phyloP scores from a whole-genome alignment of 768 basidiomycete species.

The Lentinula sp. region DNA sequence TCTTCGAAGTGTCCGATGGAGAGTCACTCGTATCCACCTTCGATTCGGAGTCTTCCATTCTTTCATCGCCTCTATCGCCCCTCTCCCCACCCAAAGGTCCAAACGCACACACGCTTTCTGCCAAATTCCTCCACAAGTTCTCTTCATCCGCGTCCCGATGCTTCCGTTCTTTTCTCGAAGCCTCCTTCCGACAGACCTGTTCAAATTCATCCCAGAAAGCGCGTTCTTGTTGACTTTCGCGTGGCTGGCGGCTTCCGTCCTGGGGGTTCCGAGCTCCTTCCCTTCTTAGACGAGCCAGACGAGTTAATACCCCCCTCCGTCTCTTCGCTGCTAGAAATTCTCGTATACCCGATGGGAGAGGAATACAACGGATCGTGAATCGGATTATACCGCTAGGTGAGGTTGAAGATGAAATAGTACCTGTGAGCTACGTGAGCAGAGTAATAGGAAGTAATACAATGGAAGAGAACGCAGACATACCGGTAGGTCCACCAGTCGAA shows the following conservation, averaged over 20 bases:
- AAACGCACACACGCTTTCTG: slow-evolving; percentile 81
- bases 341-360: slow-evolving; percentile 31
- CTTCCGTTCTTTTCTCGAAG: background rate
- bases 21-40: background rate
- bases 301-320: background rate
- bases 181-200: background rate
- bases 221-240: background rate
- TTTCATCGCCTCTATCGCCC: background rate
- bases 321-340: background rate
- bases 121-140: slow-evolving; percentile 55
- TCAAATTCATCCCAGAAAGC: background rate
- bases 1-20: background rate
- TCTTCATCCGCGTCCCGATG: background rate
- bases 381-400: slow-evolving; percentile 46
- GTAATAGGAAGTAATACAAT: too few species aligned
- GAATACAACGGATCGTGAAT: slow-evolving; percentile 79
- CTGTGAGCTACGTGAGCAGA: slow-evolving; percentile 44
- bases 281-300: background rate
- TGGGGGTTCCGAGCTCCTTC: background rate
- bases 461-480: background rate
- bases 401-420: slow-evolving; percentile 69
- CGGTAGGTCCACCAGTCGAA: background rate
- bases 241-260: background rate
- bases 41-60: background rate
- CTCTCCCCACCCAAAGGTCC: slow-evolving; percentile 46